phyloP scores from a whole-genome alignment of 371 early-diverging fungal genomes.

The Actinomortierella wolfii region DNA sequence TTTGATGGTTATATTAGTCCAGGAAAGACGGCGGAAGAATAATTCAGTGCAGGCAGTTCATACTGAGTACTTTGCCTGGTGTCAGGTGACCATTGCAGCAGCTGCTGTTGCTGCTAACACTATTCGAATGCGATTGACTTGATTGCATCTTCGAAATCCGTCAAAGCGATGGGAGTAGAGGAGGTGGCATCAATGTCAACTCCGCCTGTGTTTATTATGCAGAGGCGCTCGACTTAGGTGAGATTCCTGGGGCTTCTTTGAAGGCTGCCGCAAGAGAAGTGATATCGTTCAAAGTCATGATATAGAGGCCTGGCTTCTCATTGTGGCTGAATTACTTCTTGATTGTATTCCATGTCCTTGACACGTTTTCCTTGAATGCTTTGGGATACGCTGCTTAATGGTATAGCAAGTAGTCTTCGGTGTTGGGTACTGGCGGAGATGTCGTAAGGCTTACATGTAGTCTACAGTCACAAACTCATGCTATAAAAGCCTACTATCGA shows the following conservation, averaged over 20 bases:
- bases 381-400: slow-evolving; percentile 1
- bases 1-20: too few relatives aligned
- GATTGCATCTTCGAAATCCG: slow-evolving; percentile 1
- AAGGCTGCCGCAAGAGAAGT: slow-evolving; percentile 11
- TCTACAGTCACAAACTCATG: slow-evolving; percentile 8
- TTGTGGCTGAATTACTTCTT: slow-evolving; percentile 11
- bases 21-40: too few relatives aligned
- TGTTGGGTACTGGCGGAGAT: slow-evolving; percentile 13
- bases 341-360: slow-evolving; percentile 11
- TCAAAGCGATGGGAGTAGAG: slow-evolving; percentile 5
- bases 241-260: slow-evolving; percentile 6
- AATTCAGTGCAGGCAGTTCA: too few relatives aligned
- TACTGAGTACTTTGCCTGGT: slow-evolving; percentile 8
- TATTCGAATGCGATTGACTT: slow-evolving; percentile 1
- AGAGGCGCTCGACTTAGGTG: slow-evolving; percentile 2
- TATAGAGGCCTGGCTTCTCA: slow-evolving; percentile 6
- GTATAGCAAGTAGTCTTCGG: slow-evolving; percentile 8
- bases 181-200: slow-evolving; percentile 4
- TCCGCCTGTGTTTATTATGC: too few relatives aligned
- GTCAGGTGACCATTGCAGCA: neutral
- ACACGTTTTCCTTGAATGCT: neutral
- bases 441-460: slow-evolving; percentile 2
- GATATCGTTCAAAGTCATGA: slow-evolving; percentile 9
- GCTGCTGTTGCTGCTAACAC: neutral
- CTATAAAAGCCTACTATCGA: slow-evolving; percentile 1